Percentiles rank a stretch among this genome's conserved stretches.
phyloP scores from a whole-genome alignment of 176 grass and related monocot species.

The Eleusine indica region DNA sequence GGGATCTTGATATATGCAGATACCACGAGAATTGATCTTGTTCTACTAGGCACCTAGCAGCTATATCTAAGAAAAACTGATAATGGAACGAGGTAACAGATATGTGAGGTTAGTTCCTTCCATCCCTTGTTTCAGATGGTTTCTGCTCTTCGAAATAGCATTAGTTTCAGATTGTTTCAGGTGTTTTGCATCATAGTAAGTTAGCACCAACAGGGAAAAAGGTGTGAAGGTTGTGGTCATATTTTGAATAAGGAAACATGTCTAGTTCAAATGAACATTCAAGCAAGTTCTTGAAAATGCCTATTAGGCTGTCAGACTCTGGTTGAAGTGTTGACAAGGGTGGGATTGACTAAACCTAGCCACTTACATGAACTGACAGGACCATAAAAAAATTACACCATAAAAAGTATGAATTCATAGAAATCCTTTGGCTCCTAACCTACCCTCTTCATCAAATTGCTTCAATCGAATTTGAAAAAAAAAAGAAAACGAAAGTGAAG shows the following conservation, averaged over 20 bases:
- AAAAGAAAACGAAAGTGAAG: background rate
- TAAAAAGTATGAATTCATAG: too few species aligned
- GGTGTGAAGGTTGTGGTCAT: background rate
- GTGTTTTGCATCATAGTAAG: slow-evolving; percentile 3
- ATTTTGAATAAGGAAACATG: slow-evolving; percentile 2
- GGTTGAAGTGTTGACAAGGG: background rate
- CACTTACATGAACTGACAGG: background rate
- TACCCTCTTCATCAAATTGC: background rate
- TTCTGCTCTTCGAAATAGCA: slow-evolving; percentile 1
- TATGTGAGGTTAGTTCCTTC: slow-evolving; percentile 52
- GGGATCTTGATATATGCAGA: slow-evolving; percentile 9
- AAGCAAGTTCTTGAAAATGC: background rate
- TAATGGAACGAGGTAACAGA: slow-evolving; percentile 45
- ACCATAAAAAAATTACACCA: too few species aligned
- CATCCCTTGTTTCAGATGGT: background rate
- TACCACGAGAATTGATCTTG: slow-evolving; percentile 2
- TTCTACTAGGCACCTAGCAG: background rate
- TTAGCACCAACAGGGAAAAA: background rate
- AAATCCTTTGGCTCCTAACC: background rate
- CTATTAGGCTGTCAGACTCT: background rate
- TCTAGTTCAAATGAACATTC: slow-evolving; percentile 6
- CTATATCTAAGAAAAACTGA: slow-evolving; percentile 30
- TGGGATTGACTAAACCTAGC: background rate
- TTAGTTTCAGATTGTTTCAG: background rate
- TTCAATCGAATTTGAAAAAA: background rate